Evolutionary conservation across 768 basidiomycete genomes (phyloP).

Genomic region (Hygrocybe punicea): DNA sequence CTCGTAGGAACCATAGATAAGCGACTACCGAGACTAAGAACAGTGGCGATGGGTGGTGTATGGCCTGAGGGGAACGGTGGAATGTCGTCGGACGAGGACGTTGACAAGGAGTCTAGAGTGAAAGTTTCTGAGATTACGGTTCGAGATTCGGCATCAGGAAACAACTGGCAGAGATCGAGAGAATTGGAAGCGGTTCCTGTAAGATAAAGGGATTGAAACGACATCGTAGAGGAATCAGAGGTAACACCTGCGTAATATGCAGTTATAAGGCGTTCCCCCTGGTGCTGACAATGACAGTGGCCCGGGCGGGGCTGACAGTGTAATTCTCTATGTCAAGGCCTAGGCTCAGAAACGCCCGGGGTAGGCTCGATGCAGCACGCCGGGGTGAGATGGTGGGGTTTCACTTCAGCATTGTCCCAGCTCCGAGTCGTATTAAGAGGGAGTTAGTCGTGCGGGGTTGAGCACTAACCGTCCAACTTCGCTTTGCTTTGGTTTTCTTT

Average conservation of each 20-base stretch:
- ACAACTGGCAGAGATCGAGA: neutral
- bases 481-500: neutral
- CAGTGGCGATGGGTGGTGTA: constrained; percentile 23
- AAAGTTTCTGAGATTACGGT: constrained; percentile 33
- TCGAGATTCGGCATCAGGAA: neutral
- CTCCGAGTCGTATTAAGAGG: no score
- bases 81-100: constrained; percentile 21
- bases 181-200: neutral
- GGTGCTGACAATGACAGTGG: no score
- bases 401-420: no score
- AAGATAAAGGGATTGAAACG: neutral
- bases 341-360: no score
- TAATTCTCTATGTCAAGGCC: no score
- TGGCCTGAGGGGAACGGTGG: constrained; percentile 30
- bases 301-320: no score
- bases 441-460: no score
- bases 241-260: neutral
- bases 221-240: neutral
- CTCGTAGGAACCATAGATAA: constrained; percentile 27
- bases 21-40: constrained; percentile 30
- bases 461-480: neutral
- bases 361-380: no score
- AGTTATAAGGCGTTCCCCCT: neutral
- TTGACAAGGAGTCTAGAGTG: constrained; percentile 35
- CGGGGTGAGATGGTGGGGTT: no score